Evolutionary conservation across 257 asterid genomes (phyloP).

Genomic region (Solanum pennellii): DNA sequence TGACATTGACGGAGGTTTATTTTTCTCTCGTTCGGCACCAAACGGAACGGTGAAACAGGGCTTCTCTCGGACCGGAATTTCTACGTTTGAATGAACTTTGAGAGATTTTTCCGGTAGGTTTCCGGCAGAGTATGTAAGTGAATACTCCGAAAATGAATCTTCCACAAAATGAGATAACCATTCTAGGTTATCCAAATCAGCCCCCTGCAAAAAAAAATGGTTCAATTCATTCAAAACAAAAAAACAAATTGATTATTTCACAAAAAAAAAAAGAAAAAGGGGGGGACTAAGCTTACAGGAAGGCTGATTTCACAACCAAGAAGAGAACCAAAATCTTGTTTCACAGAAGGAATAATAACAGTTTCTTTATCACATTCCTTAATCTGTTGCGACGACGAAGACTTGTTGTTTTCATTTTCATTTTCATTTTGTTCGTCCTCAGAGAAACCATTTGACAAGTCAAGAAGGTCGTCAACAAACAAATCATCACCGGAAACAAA

Average conservation of each 20-base stretch:
- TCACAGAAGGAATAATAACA: neutral
- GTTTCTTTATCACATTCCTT: neutral
- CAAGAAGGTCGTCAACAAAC: neutral
- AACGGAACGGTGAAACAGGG: neutral
- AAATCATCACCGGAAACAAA: neutral
- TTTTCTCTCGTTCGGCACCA: neutral
- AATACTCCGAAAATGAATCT: constrained; percentile 17
- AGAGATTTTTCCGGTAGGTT: neutral
- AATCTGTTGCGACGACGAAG: neutral
- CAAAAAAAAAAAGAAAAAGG: neutral
- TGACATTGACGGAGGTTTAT: neutral
- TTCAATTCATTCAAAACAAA: neutral
- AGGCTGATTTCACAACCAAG: neutral
- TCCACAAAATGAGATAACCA: constrained; percentile 30
- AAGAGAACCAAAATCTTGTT: neutral
- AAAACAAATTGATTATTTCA: neutral
- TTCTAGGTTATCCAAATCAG: constrained; percentile 26
- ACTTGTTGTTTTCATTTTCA: neutral
- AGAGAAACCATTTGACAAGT: neutral
- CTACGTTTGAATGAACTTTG: neutral
- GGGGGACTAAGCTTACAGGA: neutral
- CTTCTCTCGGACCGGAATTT: neutral
- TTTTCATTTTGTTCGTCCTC: neutral
- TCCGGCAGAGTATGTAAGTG: neutral
- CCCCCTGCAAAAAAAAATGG: constrained; percentile 8